phyloP scores from a whole-genome alignment of 2,329 filamentous ascomycete genomes.

The Trichoderma semiorbis region DNA sequence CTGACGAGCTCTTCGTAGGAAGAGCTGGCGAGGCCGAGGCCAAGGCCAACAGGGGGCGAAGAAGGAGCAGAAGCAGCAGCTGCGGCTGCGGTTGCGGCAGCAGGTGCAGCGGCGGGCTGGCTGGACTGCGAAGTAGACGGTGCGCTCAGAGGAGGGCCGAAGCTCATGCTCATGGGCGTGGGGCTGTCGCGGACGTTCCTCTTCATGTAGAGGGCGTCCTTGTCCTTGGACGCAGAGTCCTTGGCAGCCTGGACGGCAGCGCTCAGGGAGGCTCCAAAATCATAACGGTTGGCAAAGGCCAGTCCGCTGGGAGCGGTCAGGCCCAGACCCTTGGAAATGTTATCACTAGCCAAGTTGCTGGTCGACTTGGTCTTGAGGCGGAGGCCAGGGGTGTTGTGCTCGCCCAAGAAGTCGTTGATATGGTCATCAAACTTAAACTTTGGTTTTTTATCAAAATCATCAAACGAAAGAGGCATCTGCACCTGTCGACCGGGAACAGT shows the following conservation, averaged over 20 bases:
- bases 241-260: conserved; percentile 77
- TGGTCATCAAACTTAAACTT: conserved; percentile 58
- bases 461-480: conserved; percentile 57
- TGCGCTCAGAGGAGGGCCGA: conserved; percentile 6
- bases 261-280: conserved; percentile 87
- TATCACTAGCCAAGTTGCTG: conserved; percentile 60
- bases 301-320: conserved; percentile 59
- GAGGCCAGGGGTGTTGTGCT: conserved; percentile 54
- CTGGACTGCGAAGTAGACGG: neutral
- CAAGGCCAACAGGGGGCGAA: conserved; percentile 27
- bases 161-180: conserved; percentile 21
- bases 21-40: conserved; percentile 66
- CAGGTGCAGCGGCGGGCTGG: conserved; percentile 39
- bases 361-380: conserved; percentile 70
- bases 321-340: conserved; percentile 48
- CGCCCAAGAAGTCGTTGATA: conserved; percentile 60
- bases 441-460: conserved; percentile 67
- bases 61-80: conserved; percentile 48
- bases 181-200: conserved; percentile 36
- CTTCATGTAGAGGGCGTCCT: conserved; percentile 58
- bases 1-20: conserved; percentile 96
- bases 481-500: conserved; percentile 45
- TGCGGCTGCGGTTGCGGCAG: neutral
- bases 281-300: conserved; percentile 89
- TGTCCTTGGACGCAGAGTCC: conserved; percentile 55